Conservation (phyloP, 148 eudicot genomes). For the Euryodendron excelsum region DNA sequence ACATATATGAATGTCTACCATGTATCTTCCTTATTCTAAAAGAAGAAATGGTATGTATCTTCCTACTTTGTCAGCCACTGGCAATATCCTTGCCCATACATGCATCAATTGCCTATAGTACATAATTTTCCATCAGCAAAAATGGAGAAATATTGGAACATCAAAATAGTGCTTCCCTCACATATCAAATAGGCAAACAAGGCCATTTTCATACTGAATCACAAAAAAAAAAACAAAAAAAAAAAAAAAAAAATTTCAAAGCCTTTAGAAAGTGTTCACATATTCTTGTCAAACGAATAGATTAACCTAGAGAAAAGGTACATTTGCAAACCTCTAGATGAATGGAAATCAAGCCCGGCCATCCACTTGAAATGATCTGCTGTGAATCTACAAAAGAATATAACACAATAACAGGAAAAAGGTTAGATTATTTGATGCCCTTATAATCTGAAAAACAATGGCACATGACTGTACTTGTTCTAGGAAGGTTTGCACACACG, state of each 20-base stretch:
- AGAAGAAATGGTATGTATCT: neutral
- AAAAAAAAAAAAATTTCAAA: neutral
- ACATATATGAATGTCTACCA: too few relatives aligned
- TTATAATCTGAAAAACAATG: neutral
- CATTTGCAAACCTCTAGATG: conserved; percentile 67
- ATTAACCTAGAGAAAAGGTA: conserved; percentile 13
- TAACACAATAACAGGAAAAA: conserved; percentile 1
- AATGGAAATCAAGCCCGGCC: conserved; percentile 80
- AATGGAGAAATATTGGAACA: neutral
- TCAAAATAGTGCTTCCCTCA: neutral
- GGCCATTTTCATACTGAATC: neutral
- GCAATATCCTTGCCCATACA: neutral
- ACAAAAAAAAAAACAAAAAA: neutral
- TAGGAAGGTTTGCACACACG: neutral
- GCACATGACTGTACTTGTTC: neutral
- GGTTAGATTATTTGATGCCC: neutral
- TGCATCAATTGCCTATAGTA: neutral
- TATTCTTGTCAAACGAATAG: neutral
- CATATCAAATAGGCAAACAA: neutral
- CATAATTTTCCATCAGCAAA: neutral
- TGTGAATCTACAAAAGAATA: conserved; percentile 53
- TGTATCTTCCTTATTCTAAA: neutral
- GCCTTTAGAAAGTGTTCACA: neutral
- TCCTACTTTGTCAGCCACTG: neutral
- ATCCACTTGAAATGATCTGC: conserved; percentile 71